These are phyloP conservation scores for Xerocomellus chrysenteron DNA, from an alignment of 768 basidiomycete genomes.

Conservation along the genomic window DNA sequence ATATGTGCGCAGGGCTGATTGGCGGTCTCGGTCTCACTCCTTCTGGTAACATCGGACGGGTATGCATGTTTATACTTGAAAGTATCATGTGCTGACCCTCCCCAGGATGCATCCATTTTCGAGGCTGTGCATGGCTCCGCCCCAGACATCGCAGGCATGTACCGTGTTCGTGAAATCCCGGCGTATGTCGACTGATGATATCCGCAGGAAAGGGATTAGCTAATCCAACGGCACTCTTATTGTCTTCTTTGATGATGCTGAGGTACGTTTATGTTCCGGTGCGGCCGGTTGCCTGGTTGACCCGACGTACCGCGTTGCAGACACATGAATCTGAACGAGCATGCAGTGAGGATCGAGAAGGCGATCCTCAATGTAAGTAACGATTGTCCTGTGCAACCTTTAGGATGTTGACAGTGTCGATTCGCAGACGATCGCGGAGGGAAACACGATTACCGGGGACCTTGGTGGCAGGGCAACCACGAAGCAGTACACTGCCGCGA, in stretches of 20 bases:
- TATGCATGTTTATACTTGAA: slow-evolving; percentile 38
- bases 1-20: slow-evolving; percentile 98
- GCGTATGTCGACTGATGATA: background rate
- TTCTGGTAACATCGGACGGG: slow-evolving; percentile 95
- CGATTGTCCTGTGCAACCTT: background rate
- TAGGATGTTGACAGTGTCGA: slow-evolving; percentile 3
- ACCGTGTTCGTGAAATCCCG: background rate
- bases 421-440: slow-evolving; percentile 91
- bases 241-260: slow-evolving; percentile 98
- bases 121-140: slow-evolving; percentile 99
- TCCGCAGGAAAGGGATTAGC: slow-evolving; percentile 80
- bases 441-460: slow-evolving; percentile 92
- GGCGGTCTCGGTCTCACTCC: slow-evolving; percentile 97
- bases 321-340: slow-evolving; percentile 87
- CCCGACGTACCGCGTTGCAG: slow-evolving; percentile 40
- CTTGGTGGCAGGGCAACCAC: slow-evolving; percentile 92
- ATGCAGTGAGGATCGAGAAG: slow-evolving; percentile 88
- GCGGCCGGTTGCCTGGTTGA: slow-evolving; percentile 13
- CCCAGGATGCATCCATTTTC: slow-evolving; percentile 95
- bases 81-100: slow-evolving; percentile 16
- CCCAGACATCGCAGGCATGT: slow-evolving; percentile 93
- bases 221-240: slow-evolving; percentile 97
- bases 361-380: slow-evolving; percentile 80
- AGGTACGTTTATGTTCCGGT: slow-evolving; percentile 50
- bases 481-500: slow-evolving; percentile 83